A percentile compares a stretch with the other conserved stretches of the same genome.
phyloP scores from a whole-genome alignment of 768 basidiomycete genomes.

The Rhizopogon sp. region DNA sequence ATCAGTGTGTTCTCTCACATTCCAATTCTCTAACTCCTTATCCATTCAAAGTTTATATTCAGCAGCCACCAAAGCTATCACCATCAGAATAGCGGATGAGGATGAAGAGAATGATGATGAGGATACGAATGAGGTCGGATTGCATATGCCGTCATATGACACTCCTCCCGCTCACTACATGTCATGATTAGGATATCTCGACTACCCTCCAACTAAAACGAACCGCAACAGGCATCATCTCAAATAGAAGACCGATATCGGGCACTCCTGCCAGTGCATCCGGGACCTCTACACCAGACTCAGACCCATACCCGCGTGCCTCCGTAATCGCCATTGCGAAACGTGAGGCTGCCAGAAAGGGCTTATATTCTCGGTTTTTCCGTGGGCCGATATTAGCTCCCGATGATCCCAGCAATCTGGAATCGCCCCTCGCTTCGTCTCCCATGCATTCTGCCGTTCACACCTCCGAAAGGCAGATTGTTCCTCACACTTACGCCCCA shows the following conservation, averaged over 20 bases:
- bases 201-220: slow-evolving; percentile 37
- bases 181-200: slow-evolving; percentile 9
- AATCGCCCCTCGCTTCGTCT: background rate
- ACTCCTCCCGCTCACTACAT: background rate
- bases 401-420: slow-evolving; percentile 18
- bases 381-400: slow-evolving; percentile 67
- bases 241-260: slow-evolving; percentile 55
- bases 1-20: slow-evolving; percentile 64
- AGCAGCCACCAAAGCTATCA: slow-evolving; percentile 79
- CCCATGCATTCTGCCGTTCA: background rate
- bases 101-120: slow-evolving; percentile 35
- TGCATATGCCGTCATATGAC: background rate
- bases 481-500: background rate
- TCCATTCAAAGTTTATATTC: slow-evolving; percentile 49
- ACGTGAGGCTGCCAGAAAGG: slow-evolving; percentile 69
- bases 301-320: slow-evolving; percentile 27
- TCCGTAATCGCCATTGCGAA: slow-evolving; percentile 64
- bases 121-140: background rate
- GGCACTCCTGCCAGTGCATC: slow-evolving; percentile 39
- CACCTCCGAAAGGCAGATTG: background rate
- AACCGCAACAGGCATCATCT: slow-evolving; percentile 73
- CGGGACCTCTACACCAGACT: slow-evolving; percentile 38
- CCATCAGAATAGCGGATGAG: slow-evolving; percentile 55
- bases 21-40: background rate
- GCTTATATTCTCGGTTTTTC: slow-evolving; percentile 78